Evolutionary conservation across 148 eudicot species (phyloP), one percentile per base, ranked within the genome.

Genomic region (Persicaria tinctoria): DNA sequence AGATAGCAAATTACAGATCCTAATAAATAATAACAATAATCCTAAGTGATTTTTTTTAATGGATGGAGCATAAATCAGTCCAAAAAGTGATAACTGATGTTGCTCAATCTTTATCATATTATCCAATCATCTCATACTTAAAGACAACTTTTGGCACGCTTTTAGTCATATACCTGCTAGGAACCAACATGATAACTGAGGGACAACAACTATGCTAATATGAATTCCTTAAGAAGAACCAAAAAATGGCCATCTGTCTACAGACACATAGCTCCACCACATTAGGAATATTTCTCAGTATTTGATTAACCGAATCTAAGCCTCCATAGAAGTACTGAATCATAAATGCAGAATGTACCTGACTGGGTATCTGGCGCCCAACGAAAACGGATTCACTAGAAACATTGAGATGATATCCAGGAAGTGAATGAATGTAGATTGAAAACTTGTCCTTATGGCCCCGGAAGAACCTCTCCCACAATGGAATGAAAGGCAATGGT

Each of bases 381-480:
- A 82, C 86, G 76, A 92, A 92, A 59, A 85, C 90, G 4, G 97
- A 92, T 18, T 90, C 66, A 71, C 63, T 85, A 3, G 84, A n/a
- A 18, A 88, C 87, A 82, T 83, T 83, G 57, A 87, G 89, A 47
- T 81, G 76, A 78, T 74, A 86, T 5, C 86, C 88, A 2, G 97
- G 95, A 50, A 62, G 72, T 23, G 94, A 82, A 76, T 92, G 97
- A 44, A 90, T 84, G 79, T 92, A 92, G 60, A 92, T 85, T 1
- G 93, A 88, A 74, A 82, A 92, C 59, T 79, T 72, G 12, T 81
- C 85, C 71, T 85, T 84, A 56, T 88, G 85, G 1, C 90, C 97
- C 63, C 75, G 72, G 75, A 92, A 92, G 82, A 92, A 92, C 82
- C 88, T 87, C 78, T 92, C 97, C 97, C 97, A 92, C 75, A 92